Evolutionary conservation across 106 monocot species (phyloP).

Genomic region (Platanthera zijinensis): DNA sequence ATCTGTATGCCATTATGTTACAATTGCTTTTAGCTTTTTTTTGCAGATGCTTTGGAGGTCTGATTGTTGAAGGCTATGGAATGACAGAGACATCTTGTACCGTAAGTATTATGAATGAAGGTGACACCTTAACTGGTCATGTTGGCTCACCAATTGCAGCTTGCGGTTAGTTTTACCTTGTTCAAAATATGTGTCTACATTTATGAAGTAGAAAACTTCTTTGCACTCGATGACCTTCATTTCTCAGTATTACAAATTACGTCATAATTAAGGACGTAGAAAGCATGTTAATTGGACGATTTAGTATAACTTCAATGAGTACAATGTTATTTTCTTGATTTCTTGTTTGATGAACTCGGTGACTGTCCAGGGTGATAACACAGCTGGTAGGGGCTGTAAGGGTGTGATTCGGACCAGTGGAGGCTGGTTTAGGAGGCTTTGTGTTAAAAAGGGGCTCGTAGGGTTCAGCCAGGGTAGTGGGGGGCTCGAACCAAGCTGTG

Average conservation of each 20-base stretch:
- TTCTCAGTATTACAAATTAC: neutral
- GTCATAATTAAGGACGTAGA: neutral
- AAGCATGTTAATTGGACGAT: neutral
- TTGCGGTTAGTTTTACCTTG: constrained; percentile 50
- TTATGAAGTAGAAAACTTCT: neutral
- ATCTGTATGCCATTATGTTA: neutral
- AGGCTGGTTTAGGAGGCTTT: no score
- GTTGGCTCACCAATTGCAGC: constrained; percentile 90
- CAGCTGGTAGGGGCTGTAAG: no score
- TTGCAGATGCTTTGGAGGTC: constrained; percentile 83
- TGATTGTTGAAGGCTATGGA: constrained; percentile 90
- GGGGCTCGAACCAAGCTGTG: no score
- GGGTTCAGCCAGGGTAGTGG: no score
- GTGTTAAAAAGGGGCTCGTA: no score
- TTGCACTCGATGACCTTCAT: neutral
- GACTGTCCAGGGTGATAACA: no score
- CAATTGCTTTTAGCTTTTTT: neutral
- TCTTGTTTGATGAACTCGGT: no score
- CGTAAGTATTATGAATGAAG: constrained; percentile 57
- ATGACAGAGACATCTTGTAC: constrained; percentile 98
- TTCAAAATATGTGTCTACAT: neutral
- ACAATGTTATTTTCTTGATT: no score
- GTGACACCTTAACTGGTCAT: constrained; percentile 75
- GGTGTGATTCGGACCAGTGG: no score
- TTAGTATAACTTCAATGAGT: neutral